Evolutionary conservation across 768 basidiomycete species (phyloP), one percentile per base, ranked within the genome.

Genomic region (Clavulina sp.): DNA sequence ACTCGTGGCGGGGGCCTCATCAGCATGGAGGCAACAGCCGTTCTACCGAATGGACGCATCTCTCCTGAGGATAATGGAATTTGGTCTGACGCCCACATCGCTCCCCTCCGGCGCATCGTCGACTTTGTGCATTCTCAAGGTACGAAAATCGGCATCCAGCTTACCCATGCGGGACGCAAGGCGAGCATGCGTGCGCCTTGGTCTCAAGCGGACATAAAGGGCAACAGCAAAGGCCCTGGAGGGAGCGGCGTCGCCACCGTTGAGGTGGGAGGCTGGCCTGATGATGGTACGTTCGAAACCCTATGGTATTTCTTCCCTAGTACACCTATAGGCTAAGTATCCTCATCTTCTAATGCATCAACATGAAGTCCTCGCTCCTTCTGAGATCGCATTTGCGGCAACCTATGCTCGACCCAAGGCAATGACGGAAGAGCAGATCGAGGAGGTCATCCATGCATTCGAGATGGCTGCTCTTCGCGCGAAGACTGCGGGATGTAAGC

Each of bases 1-100:
- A 72, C 78, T 6, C 72, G 84, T 38, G 84, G 87, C 5, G 75
- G 73, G 2, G 81, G 78, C 0, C 73, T 72, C 5, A 76, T 87
- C 54, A 73, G 72, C 56, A 69, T 84, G 55, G 86, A 91, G 63
- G 86, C 84, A 0, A 79, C 80, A 2, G 69, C 80, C 13, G 75
- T 83, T 19, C 49, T 53, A 3, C 70, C 73, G 0, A 70, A 76
- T 59, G 76, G 78, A 1, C 73, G 82, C 40, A 84, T 86, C 53
- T 76, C 81, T 1, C 80, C 83, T 0, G 71, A 84, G 62, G 84
- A 88, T 58, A 68, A 73, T 6, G 83, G 81, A 26, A 65, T 88
- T 19, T 89, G 86, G 84, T 64, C 68, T 1, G 84, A 89, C 60
- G 71, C 71, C 2, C 87, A 89, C 50, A 80, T 85, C 40, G 73